Percentiles rank a stretch among this genome's conserved stretches.
phyloP scores from a whole-genome alignment of 1,284 basidiomycete genomes.

The Kwoniella shivajii region DNA sequence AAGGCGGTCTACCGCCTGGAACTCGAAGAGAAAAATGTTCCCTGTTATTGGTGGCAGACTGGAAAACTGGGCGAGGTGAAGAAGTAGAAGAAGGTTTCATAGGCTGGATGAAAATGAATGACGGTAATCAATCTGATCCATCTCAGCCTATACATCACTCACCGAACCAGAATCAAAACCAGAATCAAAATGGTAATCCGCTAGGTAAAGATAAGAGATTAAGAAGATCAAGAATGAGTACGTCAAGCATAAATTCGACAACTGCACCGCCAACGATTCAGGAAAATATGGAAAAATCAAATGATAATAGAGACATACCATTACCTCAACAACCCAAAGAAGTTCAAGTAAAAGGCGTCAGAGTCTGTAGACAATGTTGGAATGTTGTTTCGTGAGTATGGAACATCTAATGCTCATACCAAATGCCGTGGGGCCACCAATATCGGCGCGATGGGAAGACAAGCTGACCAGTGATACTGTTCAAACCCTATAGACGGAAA shows the following conservation, averaged over 20 bases:
- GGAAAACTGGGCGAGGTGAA: constrained; percentile 71
- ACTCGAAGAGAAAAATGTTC: constrained; percentile 72
- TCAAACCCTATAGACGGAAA: constrained; percentile 62
- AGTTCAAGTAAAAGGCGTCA: constrained; percentile 77
- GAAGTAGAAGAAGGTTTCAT: constrained; percentile 80
- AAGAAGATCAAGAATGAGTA: constrained; percentile 23
- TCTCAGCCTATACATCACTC: constrained; percentile 41
- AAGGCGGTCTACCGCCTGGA: constrained; percentile 39
- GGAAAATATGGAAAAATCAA: not conserved
- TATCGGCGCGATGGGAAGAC: not conserved
- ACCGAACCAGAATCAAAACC: constrained; percentile 23
- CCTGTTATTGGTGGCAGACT: constrained; percentile 75
- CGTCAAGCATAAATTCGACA: not conserved
- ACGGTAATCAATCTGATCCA: constrained; percentile 42
- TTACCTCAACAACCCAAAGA: constrained; percentile 59
- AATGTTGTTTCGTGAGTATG: constrained; percentile 69
- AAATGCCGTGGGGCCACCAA: too few relatives aligned
- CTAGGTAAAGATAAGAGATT: constrained; percentile 30
- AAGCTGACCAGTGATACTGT: not conserved
- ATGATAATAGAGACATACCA: constrained; percentile 23
- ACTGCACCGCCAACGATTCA: not conserved
- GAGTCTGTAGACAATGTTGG: constrained; percentile 81
- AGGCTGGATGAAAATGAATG: constrained; percentile 61
- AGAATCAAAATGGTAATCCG: not conserved
- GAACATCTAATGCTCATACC: not conserved